Evolutionary conservation across 192 early-diverging fungal genomes (phyloP), one percentile per base, ranked within the genome.

Genomic region (Endogone sp.): DNA sequence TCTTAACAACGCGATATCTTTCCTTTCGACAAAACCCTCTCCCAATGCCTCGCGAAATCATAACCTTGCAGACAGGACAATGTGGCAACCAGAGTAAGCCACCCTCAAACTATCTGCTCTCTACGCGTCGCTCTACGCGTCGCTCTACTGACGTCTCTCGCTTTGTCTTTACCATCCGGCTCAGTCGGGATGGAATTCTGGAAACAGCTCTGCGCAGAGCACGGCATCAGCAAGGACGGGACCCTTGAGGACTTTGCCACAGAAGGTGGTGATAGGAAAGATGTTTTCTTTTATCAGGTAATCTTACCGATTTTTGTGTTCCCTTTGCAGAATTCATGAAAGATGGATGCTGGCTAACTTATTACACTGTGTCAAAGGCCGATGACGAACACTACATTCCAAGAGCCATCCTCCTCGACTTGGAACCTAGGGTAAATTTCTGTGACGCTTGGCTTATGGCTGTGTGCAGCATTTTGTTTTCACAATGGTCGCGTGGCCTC

Each of bases 321-420:
- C 3, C 3, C 8, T 26, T 75, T 67, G 16, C 27, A 11, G 9
- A 29, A 37, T 32, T 25, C 26, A 24, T 22, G 21, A 56, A 24
- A 26, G 23, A 32, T 23, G 21, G 21, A 20, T 27, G 65, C 13
- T 66, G n/a, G 32, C 54, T 16, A 64, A n/a, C 55, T n/a, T n/a
- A n/a, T n/a, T n/a, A n/a, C n/a, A n/a, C n/a, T n/a, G n/a, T n/a
- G n/a, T n/a, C n/a, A 59, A 75, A 93, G 90, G 96, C 96, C n/a
- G 96, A 98, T 79, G 96, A 98, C 72, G 95, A 97, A 71, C 95
- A 98, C 73, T 98, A 98, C 70, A 97, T 98, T 72, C 96, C 96
- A 16, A 90, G 96, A 49, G 89, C 95, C 0, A 87, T 97, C 28
- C 83, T 98, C 60, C 74, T 98, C 2, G 96, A 98, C 71, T 79